Percentiles rank a stretch among this genome's conserved stretches.
Evolutionary conservation across 169 alveolate species (phyloP).

Genomic region (Cryptosporidium baileyi): DNA sequence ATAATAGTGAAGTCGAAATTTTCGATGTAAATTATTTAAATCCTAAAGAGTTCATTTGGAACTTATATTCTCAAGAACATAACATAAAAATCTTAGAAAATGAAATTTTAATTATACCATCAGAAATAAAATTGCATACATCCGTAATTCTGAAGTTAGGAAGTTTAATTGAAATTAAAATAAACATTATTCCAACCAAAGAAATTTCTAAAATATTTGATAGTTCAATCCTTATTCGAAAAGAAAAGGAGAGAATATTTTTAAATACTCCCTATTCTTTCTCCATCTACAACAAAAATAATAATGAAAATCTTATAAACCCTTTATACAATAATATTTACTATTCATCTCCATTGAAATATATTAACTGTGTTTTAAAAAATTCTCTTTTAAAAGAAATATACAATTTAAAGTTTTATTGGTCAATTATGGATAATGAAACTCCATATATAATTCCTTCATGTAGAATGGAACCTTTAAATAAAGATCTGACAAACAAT

Average conservation of each 20-base stretch:
- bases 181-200: too few relatives aligned
- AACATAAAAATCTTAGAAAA: background rate
- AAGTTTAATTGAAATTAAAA: background rate
- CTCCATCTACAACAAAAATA: background rate
- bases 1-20: background rate
- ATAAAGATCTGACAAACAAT: background rate
- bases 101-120: background rate
- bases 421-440: background rate
- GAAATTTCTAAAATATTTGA: too few relatives aligned
- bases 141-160: background rate
- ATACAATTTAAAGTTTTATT: slow-evolving; percentile 1
- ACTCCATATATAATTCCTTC: slow-evolving; percentile 10
- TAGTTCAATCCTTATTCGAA: too few relatives aligned
- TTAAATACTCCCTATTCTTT: slow-evolving; percentile 33
- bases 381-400: background rate
- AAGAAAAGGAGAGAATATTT: background rate
- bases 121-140: background rate
- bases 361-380: background rate
- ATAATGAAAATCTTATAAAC: background rate
- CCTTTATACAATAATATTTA: slow-evolving; percentile 20
- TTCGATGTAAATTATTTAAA: background rate
- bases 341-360: slow-evolving; percentile 26
- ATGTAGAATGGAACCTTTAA: background rate
- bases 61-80: background rate
- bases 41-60: background rate